Evolutionary conservation across 345 rosid species (phyloP).

Genomic region (Moricandia moricandioides): DNA sequence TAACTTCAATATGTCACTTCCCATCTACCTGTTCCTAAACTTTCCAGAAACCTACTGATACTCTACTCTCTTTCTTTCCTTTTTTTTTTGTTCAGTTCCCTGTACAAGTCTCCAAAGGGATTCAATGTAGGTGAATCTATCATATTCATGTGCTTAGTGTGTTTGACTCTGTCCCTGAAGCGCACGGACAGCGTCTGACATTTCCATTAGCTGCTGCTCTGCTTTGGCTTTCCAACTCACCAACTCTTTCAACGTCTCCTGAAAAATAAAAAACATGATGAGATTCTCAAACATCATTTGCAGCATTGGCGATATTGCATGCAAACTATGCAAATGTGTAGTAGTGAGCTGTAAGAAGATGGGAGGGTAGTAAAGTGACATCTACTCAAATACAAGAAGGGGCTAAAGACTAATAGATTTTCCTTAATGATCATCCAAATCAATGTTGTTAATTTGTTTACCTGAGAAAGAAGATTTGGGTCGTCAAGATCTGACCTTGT

Average conservation of each 20-base stretch:
- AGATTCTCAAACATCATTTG: not conserved
- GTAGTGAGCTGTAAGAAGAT: not conserved
- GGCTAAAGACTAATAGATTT: too few species aligned
- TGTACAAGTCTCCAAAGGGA: constrained; percentile 35
- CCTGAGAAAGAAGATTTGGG: constrained; percentile 55
- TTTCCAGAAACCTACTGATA: constrained; percentile 13
- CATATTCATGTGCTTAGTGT: constrained; percentile 15
- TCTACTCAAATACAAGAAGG: not conserved
- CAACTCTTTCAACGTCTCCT: constrained; percentile 74
- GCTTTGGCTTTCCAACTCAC: constrained; percentile 73
- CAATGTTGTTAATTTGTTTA: constrained; percentile 28
- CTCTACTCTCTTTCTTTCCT: constrained; percentile 1
- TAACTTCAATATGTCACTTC: not conserved
- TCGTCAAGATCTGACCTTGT: constrained; percentile 54
- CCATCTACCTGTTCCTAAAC: constrained; percentile 25
- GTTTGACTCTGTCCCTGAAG: constrained; percentile 47
- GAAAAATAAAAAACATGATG: not conserved
- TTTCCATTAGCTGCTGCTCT: constrained; percentile 70
- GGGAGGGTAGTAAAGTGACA: not conserved
- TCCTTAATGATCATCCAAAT: not conserved
- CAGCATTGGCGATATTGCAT: not conserved
- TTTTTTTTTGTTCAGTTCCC: constrained; percentile 6
- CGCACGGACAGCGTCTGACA: constrained; percentile 48
- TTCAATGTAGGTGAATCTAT: constrained; percentile 27
- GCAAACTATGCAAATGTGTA: too few species aligned